These are phyloP conservation scores for Neonectria punicea DNA, from an alignment of 2,329 filamentous ascomycete genomes.

Conservation along the genomic window DNA sequence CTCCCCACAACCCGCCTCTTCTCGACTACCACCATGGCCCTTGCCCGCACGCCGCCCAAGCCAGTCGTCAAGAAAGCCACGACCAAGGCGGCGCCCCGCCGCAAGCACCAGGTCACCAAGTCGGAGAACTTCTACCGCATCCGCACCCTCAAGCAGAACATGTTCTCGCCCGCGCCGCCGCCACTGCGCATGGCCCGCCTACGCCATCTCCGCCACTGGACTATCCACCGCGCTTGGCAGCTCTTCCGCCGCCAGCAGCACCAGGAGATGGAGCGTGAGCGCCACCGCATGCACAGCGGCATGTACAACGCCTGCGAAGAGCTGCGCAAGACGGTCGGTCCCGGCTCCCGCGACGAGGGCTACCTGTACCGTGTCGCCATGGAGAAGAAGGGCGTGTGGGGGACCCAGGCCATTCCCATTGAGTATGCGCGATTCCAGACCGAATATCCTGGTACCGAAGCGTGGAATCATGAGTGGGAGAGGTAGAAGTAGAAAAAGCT, in stretches of 20 bases:
- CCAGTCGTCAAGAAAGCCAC: slow-evolving; percentile 37
- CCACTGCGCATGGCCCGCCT: slow-evolving; percentile 91
- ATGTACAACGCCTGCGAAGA: slow-evolving; percentile 91
- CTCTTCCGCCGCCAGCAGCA: slow-evolving; percentile 79
- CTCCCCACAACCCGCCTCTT: slow-evolving; percentile 41
- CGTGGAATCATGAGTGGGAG: slow-evolving; percentile 97
- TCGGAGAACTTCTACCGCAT: slow-evolving; percentile 56
- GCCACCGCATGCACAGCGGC: slow-evolving; percentile 81
- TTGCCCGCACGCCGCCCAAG: slow-evolving; percentile 46
- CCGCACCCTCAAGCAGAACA: slow-evolving; percentile 57
- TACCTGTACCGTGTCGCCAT: slow-evolving; percentile 88
- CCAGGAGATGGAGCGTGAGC: slow-evolving; percentile 71
- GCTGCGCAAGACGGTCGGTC: slow-evolving; percentile 70
- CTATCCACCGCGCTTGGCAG: slow-evolving; percentile 96
- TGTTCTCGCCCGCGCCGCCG: slow-evolving; percentile 63
- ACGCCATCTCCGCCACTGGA: slow-evolving; percentile 94
- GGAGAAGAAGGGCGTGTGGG: slow-evolving; percentile 88
- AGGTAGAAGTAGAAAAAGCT: slow-evolving; percentile 51
- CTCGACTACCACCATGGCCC: slow-evolving; percentile 46
- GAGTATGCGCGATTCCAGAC: slow-evolving; percentile 90
- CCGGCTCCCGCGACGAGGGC: slow-evolving; percentile 69
- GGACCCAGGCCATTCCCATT: slow-evolving; percentile 79
- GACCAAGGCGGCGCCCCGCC: slow-evolving; percentile 38
- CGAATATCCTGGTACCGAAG: slow-evolving; percentile 78
- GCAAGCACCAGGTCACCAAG: slow-evolving; percentile 44